Base-by-base conservation (phyloP, 2,329 filamentous ascomycete genomes). In the Laburnicola sp. region DNA sequence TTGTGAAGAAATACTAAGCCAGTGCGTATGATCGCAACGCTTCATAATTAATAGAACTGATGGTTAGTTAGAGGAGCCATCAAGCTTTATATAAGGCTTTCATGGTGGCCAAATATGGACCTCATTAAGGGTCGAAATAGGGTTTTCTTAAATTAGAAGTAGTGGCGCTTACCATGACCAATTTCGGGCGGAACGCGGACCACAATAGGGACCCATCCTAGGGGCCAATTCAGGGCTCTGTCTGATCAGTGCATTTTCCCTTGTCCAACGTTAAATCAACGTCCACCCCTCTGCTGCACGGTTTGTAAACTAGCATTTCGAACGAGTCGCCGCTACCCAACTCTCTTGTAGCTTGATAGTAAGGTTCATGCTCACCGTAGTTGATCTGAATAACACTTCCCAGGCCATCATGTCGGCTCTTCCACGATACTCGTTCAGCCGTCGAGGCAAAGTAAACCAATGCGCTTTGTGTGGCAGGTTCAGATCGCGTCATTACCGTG, bases 71-170 rank as follows among this genome's bases (percentile, higher is more conserved):
- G 45, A 30, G 23, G 31, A 47, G n/a, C 40, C 28, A 39, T 47
- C 27, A 21, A 47, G 34, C 45, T 47, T 47, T 47, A 47, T 47
- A 47, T 35, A 47, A 47, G 35, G 40, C 34, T 46, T 51, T 6
- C 23, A 46, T 50, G 26, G 49, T 51, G 35, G 49, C 43, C 28
- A 51, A 48, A 51, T 47, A 41, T 47, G 35, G 49, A 51, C 49
- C 48, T 51, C 22, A 32, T 51, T 47, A 23, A 40, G 50, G 39
- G 44, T 27, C 27, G 25, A 52, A 52, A 48, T 43, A 48, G 45
- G 44, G 44, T 52, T 48, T 48, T 48, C 39, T 52, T 48, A 52
- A 52, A 48, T 52, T 48, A 48, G 38, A 52, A 48, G 32, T 40
- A 48, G 44, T 52, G 37, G 50, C 27, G 34, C 45, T 52, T 48